These are phyloP conservation scores for Hericium erinaceus DNA, from an alignment of 768 basidiomycete species.

Conservation along the genomic window DNA sequence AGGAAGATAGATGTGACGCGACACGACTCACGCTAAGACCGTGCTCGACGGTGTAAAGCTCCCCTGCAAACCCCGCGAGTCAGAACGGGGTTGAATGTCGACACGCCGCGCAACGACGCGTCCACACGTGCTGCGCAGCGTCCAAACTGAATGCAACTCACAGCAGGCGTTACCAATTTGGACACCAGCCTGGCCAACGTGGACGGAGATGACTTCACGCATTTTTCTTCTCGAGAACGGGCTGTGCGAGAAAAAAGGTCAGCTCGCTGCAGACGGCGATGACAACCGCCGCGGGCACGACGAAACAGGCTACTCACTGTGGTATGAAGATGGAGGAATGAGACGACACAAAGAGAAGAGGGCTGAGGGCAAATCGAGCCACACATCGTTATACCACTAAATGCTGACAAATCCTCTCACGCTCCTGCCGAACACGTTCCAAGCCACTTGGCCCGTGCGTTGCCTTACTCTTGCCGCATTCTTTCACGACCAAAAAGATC, in stretches of 20 bases:
- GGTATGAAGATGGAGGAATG: conserved; percentile 18
- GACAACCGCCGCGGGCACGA: conserved; percentile 4
- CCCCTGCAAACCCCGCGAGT: conserved; percentile 48
- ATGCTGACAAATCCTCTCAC: conserved; percentile 3
- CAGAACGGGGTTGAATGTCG: neutral
- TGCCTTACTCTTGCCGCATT: neutral
- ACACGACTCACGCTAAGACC: conserved; percentile 76
- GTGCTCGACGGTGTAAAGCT: conserved; percentile 98
- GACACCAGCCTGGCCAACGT: conserved; percentile 98
- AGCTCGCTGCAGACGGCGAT: neutral
- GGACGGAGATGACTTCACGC: conserved; percentile 97
- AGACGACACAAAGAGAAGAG: conserved; percentile 35
- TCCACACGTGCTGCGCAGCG: neutral
- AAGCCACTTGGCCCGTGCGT: conserved; percentile 6
- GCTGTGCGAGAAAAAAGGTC: conserved; percentile 5
- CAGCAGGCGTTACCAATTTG: conserved; percentile 99
- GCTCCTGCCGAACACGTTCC: conserved; percentile 4
- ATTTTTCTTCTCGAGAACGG: conserved; percentile 32
- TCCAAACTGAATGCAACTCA: conserved; percentile 36
- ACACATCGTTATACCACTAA: conserved; percentile 15
- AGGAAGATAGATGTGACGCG: conserved; percentile 4
- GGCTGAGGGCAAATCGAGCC: conserved; percentile 17
- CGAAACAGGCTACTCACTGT: conserved; percentile 4
- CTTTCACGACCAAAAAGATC: neutral
- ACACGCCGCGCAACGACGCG: neutral